Base-by-base conservation (phyloP, 257 asterid species). In the Mentha longifolia region DNA sequence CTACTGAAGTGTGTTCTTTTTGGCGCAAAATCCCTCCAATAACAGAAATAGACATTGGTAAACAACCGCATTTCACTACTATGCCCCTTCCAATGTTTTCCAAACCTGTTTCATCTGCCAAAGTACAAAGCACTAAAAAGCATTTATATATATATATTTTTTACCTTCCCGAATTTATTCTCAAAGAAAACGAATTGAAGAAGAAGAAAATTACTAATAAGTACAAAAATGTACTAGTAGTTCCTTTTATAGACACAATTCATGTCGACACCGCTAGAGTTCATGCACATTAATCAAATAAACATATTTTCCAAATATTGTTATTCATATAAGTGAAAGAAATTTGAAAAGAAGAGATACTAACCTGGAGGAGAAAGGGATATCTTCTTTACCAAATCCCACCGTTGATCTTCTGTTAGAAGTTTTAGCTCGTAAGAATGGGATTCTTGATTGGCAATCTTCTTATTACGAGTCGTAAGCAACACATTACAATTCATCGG, bases 331-430 rank as follows among this genome's bases (percentile, higher is more conserved):
- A n/a, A n/a, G n/a, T n/a, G 28, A 3, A 37, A 37, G 42, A 37
- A 37, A 37, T 37, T 3, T 37, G 8, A 47, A 47, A 4, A 15
- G 15, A 20, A 49, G 11, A 20, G 16, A 55, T 13, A 58, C 64
- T 58, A 7, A 58, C 64, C 64, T 12, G 20, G 4, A 50, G 9
- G 11, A 50, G 57, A 9, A 50, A 50, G 64, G 31, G 64, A 42
- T 46, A 71, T 60, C 47, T 61, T 61, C 20, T 7, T 25, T 14
- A 71, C 69, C 10, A 71, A 46, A 59, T 71, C 68, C 75, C 75
- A 58, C 7, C 49, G 28, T 59, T 70, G 49, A 58, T 70, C 68
- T 30, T 58, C 67, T 2, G 12, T 50, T 9, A 17, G 10, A 50
- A 50, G 6, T 7, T 19, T 4, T 20, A 50, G 28, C 25, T 16